These are phyloP conservation scores for Eucalyptus curtisii DNA, from an alignment of 345 rosid genomes.

Conservation along the genomic window DNA sequence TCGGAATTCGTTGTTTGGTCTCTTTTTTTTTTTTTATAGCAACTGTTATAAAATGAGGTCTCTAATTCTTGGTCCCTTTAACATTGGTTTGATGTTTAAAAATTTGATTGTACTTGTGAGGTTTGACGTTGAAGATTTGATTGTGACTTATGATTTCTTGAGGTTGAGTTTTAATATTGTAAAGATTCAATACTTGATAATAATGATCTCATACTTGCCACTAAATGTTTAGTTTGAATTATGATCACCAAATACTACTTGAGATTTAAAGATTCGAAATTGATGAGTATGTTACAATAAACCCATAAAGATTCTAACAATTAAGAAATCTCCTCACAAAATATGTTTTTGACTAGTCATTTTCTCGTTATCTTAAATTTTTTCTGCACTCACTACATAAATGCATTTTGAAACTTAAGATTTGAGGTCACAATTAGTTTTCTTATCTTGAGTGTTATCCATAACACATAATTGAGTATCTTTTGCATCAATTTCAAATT, in stretches of 20 bases:
- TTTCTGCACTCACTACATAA: accelerated
- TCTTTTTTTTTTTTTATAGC: not conserved
- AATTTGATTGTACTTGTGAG: not conserved
- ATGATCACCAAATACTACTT: accelerated
- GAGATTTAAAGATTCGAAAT: accelerated
- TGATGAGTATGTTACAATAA: accelerated
- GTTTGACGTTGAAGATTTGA: not conserved
- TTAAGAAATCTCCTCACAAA: not conserved
- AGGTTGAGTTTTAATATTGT: not conserved
- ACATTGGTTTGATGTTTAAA: not conserved
- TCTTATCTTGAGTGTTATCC: not conserved
- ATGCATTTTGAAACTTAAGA: not conserved
- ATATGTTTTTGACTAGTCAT: accelerated
- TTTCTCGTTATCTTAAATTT: not conserved
- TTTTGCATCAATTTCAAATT: not conserved
- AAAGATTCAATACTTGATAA: not conserved
- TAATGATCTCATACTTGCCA: accelerated
- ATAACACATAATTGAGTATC: accelerated
- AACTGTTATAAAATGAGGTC: not conserved
- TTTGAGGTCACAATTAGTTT: accelerated
- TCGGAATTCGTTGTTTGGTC: not conserved
- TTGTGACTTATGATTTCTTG: not conserved
- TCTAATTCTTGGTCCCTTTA: not conserved
- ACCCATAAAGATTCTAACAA: accelerated
- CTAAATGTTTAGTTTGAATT: not conserved